Evolutionary conservation across 768 basidiomycete species (phyloP).

Genomic region (Hydnum rufescens): DNA sequence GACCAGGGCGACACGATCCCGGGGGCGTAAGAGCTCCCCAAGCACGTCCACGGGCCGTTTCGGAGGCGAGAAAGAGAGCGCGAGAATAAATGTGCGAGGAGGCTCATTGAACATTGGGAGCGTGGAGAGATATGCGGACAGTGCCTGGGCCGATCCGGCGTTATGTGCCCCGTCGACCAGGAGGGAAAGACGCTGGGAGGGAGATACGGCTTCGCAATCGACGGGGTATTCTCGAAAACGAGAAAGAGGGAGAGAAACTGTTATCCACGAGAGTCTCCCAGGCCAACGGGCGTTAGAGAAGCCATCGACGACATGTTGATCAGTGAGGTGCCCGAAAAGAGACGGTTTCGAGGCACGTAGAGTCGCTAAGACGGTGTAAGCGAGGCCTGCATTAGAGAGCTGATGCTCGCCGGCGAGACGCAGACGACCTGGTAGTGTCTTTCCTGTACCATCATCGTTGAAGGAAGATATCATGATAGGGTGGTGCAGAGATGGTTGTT

Average conservation of each 20-base stretch:
- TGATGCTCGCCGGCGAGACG: conserved; percentile 71
- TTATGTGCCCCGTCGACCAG: conserved; percentile 95
- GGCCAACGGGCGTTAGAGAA: conserved; percentile 49
- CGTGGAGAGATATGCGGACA: conserved; percentile 42
- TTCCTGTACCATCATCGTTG: not conserved
- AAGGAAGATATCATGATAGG: not conserved
- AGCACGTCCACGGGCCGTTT: conserved; percentile 62
- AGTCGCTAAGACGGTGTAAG: conserved; percentile 35
- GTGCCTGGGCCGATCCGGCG: conserved; percentile 45
- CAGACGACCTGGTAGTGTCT: conserved; percentile 21
- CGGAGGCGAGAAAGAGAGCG: conserved; percentile 70
- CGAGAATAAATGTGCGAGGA: conserved; percentile 49
- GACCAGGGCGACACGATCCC: conserved; percentile 31
- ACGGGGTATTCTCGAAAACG: no score
- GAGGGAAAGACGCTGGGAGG: conserved; percentile 21
- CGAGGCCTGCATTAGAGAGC: conserved; percentile 58
- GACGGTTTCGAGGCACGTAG: conserved; percentile 18
- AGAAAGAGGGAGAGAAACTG: conserved; percentile 23
- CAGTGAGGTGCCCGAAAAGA: conserved; percentile 23
- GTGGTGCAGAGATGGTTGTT: not conserved
- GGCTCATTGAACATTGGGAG: conserved; percentile 13
- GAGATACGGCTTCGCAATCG: conserved; percentile 11
- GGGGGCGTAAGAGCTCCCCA: conserved; percentile 36
- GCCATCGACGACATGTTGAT: conserved; percentile 33
- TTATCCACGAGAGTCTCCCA: conserved; percentile 54